phyloP scores from a whole-genome alignment of 805 yeast genomes.

The Huiozyma naganishii region DNA sequence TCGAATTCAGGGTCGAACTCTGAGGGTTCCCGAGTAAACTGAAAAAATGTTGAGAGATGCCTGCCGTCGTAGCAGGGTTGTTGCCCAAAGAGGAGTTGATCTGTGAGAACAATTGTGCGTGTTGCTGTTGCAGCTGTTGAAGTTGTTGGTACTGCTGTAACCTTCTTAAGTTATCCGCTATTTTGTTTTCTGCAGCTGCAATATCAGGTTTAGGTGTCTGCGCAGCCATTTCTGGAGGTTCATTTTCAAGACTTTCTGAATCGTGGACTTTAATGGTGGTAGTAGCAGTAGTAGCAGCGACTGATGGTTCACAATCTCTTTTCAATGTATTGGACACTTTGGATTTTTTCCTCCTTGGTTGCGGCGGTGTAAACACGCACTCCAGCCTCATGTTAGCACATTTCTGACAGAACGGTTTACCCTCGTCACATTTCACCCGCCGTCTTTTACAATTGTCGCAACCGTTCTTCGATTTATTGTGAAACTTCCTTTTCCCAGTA shows the following conservation, averaged over 20 bases:
- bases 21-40: background rate
- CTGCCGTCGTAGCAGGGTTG: slow-evolving; percentile 1
- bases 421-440: slow-evolving; percentile 88
- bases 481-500: slow-evolving; percentile 75
- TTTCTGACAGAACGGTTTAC: slow-evolving; percentile 66
- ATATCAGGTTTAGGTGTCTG: background rate
- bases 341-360: slow-evolving; percentile 13
- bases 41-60: background rate
- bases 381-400: slow-evolving; percentile 70
- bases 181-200: background rate
- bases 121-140: slow-evolving; percentile 16
- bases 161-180: slow-evolving; percentile 4
- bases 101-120: slow-evolving; percentile 6
- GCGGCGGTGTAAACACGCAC: slow-evolving; percentile 47
- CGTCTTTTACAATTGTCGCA: slow-evolving; percentile 83
- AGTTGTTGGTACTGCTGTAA: slow-evolving; percentile 17
- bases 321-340: background rate
- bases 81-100: slow-evolving; percentile 1
- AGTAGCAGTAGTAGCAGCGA: no score
- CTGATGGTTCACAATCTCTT: no score
- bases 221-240: background rate
- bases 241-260: slow-evolving; percentile 1
- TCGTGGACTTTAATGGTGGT: no score
- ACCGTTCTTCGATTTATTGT: slow-evolving; percentile 79
- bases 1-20: no score